phyloP scores from a whole-genome alignment of 2,329 filamentous ascomycete genomes.

The Diaporthe sp. region DNA sequence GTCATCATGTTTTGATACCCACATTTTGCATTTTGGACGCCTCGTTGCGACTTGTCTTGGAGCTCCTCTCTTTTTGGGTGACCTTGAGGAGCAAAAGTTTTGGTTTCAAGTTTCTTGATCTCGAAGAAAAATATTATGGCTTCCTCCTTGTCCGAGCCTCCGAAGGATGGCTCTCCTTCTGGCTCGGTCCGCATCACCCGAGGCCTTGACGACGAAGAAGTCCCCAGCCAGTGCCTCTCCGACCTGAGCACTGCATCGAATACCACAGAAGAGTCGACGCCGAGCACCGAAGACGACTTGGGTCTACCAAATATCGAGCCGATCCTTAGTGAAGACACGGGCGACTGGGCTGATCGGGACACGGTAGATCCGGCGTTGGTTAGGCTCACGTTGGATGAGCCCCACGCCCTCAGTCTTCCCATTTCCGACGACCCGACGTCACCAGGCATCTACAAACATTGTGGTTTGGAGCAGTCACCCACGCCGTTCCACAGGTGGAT shows the following conservation, averaged over 20 bases:
- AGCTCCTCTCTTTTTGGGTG: constrained; percentile 16
- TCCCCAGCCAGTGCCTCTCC: constrained; percentile 3
- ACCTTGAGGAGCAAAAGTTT: constrained; percentile 34
- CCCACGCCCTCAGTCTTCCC: constrained; percentile 20
- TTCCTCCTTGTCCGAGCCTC: constrained; percentile 33
- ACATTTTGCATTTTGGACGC: constrained; percentile 40
- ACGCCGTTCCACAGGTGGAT: constrained; percentile 81
- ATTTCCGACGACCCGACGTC: background rate
- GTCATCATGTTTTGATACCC: constrained; percentile 38
- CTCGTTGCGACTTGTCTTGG: constrained; percentile 33
- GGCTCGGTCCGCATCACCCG: constrained; percentile 38
- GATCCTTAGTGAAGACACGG: constrained; percentile 18
- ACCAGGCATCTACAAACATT: background rate
- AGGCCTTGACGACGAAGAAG: background rate
- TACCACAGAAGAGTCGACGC: background rate
- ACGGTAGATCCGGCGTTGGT: constrained; percentile 39
- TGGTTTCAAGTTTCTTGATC: constrained; percentile 35
- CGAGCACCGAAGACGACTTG: background rate
- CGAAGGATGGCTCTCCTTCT: constrained; percentile 30
- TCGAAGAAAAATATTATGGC: constrained; percentile 37
- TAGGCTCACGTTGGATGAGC: constrained; percentile 39
- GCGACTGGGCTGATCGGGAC: constrained; percentile 39
- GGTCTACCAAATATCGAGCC: background rate
- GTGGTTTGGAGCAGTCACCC: constrained; percentile 15
- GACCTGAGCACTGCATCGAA: constrained; percentile 8